Evolutionary conservation across 768 basidiomycete genomes (phyloP).

Genomic region (Pholiota conissans): DNA sequence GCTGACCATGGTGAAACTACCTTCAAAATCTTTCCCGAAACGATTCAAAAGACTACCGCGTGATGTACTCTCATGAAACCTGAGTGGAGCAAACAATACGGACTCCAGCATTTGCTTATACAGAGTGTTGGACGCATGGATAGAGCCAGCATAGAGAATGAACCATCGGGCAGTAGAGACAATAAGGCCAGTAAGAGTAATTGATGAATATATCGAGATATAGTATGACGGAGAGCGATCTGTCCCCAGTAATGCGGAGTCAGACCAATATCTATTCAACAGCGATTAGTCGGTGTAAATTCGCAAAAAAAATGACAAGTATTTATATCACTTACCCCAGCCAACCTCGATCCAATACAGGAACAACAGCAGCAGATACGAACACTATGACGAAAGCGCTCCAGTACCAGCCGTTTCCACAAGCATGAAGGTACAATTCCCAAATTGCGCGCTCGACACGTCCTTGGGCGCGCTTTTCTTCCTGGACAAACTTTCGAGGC

Average conservation of each 20-base stretch:
- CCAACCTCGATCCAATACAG: constrained; percentile 76
- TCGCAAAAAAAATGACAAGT: background rate
- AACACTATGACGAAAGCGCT: constrained; percentile 48
- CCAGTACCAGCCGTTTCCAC: constrained; percentile 59
- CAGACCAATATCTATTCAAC: constrained; percentile 55
- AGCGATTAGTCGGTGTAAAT: background rate
- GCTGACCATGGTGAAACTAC: constrained; percentile 67
- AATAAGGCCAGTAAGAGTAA: constrained; percentile 40
- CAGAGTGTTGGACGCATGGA: constrained; percentile 28
- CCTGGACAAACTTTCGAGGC: constrained; percentile 82
- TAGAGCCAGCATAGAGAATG: constrained; percentile 80
- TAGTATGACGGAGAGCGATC: constrained; percentile 56
- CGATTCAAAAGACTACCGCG: constrained; percentile 11
- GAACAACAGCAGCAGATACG: constrained; percentile 56
- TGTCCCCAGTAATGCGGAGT: constrained; percentile 39
- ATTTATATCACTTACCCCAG: constrained; percentile 41
- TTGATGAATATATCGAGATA: constrained; percentile 66
- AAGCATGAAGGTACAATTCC: constrained; percentile 37
- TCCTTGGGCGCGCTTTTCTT: constrained; percentile 76
- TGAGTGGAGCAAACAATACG: constrained; percentile 9
- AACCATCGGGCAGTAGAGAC: constrained; percentile 66
- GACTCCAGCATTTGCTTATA: constrained; percentile 9
- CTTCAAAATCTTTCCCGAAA: constrained; percentile 14
- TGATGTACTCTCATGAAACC: constrained; percentile 14
- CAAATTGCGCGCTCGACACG: constrained; percentile 67